Evolutionary conservation across 1,284 basidiomycete species (phyloP).

Genomic region (Cutaneotrichosporon mucoides): DNA sequence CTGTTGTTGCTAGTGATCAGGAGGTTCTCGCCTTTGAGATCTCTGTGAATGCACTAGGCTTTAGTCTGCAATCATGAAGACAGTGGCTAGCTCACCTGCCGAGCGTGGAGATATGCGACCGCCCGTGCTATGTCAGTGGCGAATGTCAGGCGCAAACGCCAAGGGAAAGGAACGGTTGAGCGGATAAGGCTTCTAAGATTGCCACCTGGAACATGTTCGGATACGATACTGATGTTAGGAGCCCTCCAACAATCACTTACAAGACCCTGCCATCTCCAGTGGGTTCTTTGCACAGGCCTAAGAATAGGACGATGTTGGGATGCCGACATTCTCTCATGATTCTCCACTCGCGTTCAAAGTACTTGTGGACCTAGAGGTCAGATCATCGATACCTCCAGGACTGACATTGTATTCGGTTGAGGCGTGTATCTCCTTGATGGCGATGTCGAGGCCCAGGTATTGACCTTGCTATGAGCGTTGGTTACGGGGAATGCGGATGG

Average conservation of each 20-base stretch:
- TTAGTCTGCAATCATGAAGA: neutral
- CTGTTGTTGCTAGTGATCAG: constrained; percentile 87
- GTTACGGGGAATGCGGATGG: too few species aligned
- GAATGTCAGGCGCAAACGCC: constrained; percentile 86
- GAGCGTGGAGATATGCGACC: constrained; percentile 92
- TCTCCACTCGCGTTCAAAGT: constrained; percentile 95
- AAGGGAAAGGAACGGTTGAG: constrained; percentile 68
- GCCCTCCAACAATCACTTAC: constrained; percentile 24
- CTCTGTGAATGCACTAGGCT: constrained; percentile 57
- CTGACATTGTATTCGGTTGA: constrained; percentile 76
- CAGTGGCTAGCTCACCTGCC: constrained; percentile 54
- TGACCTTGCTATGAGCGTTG: constrained; percentile 54
- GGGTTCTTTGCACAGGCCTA: constrained; percentile 85
- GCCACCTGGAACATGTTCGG: constrained; percentile 68
- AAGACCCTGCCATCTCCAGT: constrained; percentile 73
- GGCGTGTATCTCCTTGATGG: constrained; percentile 90
- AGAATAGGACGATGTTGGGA: constrained; percentile 90
- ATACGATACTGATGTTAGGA: constrained; percentile 58
- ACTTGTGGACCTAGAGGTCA: constrained; percentile 65
- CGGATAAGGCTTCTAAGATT: constrained; percentile 86
- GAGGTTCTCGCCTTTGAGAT: constrained; percentile 97
- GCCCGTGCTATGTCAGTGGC: constrained; percentile 90
- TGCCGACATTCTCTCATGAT: constrained; percentile 86
- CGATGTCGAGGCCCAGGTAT: constrained; percentile 92
- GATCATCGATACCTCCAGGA: neutral